These are phyloP conservation scores for Phellinidium pouzarii DNA, from an alignment of 1,284 basidiomycete genomes.

Conservation along the genomic window DNA sequence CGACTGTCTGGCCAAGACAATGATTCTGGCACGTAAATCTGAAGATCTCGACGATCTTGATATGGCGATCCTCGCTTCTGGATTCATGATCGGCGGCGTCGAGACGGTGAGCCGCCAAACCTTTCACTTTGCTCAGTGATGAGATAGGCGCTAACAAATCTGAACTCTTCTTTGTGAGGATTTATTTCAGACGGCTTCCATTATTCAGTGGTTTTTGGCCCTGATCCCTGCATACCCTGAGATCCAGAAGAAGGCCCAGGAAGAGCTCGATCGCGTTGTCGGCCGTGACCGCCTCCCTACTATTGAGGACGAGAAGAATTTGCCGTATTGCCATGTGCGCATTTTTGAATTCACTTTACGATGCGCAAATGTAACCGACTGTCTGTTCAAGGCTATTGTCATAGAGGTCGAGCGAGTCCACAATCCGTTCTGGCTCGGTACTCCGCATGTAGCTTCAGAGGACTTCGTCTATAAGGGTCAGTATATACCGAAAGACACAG, in stretches of 20 bases:
- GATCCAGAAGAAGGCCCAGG: conserved; percentile 25
- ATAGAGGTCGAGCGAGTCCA: conserved; percentile 26
- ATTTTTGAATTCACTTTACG: background rate
- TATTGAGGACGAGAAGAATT: conserved; percentile 21
- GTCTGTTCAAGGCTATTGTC: conserved; percentile 4
- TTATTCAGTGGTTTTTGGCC: conserved; percentile 29
- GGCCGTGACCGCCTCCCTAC: conserved; percentile 24
- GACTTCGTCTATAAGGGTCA: conserved; percentile 22
- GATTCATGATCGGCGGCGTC: conserved; percentile 37
- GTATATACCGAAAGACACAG: conserved; percentile 26
- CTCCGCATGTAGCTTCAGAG: conserved; percentile 21
- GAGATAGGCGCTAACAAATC: too few relatives aligned
- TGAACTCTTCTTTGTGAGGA: too few relatives aligned
- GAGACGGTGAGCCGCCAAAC: conserved; percentile 28
- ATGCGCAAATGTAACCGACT: background rate
- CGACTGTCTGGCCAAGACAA: conserved; percentile 35
- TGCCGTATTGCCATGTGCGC: conserved; percentile 21
- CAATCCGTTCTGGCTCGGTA: conserved; percentile 33
- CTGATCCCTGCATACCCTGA: conserved; percentile 27
- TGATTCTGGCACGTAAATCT: conserved; percentile 29
- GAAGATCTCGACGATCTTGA: conserved; percentile 34
- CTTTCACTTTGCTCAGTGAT: background rate
- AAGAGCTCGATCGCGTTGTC: conserved; percentile 26
- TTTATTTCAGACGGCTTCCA: conserved; percentile 16
- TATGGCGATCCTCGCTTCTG: conserved; percentile 34